Conservation (phyloP, 2,329 filamentous ascomycete genomes). For the Aspergillus piperis region DNA sequence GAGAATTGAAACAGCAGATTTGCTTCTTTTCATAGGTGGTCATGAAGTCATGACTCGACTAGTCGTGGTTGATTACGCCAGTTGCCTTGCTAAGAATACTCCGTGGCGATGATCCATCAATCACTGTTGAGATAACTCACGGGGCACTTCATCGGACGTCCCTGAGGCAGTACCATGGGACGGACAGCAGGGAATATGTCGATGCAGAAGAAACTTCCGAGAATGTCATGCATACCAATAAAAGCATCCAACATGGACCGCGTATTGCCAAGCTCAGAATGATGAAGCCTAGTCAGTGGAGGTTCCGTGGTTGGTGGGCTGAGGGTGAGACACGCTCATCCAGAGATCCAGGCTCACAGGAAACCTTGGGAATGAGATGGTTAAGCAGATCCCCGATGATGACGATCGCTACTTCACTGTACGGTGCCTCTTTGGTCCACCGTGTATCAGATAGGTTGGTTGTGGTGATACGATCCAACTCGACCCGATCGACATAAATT, state of each 20-base stretch:
- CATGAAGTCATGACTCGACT: too few relatives aligned
- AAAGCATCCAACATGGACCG: not conserved
- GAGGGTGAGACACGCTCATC: not conserved
- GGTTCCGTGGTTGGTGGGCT: not conserved
- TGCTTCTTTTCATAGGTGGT: not conserved
- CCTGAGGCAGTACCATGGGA: not conserved
- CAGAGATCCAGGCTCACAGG: not conserved
- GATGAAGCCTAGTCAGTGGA: slow-evolving; percentile 10
- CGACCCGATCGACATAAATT: too few relatives aligned
- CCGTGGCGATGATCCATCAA: too few relatives aligned
- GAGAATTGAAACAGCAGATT: not conserved
- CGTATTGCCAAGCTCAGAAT: slow-evolving; percentile 12
- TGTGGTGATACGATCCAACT: too few relatives aligned
- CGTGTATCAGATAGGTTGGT: slow-evolving; percentile 6
- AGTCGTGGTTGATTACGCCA: not conserved
- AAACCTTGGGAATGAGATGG: not conserved
- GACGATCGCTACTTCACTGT: not conserved
- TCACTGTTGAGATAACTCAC: not conserved
- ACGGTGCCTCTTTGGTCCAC: not conserved
- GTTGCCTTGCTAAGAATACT: not conserved
- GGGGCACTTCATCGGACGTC: not conserved
- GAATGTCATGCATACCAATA: not conserved
- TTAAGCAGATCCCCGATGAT: not conserved
- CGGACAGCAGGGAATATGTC: not conserved
- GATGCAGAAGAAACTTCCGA: not conserved